These are phyloP conservation scores for Sherardia arvensis DNA, from an alignment of 257 asterid species.

Conservation along the genomic window DNA sequence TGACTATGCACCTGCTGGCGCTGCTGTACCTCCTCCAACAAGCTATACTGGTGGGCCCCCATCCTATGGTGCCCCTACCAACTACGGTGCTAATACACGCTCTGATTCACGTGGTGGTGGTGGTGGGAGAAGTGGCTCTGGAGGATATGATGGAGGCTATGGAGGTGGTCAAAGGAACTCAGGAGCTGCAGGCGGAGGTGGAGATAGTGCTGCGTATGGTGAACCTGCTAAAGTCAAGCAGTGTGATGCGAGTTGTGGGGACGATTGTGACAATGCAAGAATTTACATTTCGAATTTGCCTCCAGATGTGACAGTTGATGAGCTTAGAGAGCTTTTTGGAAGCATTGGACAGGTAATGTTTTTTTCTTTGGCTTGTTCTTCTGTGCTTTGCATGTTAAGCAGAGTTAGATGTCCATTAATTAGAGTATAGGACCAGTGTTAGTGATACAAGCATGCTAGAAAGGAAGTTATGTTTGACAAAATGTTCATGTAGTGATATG, in stretches of 20 bases:
- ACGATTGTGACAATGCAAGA: constrained; percentile 84
- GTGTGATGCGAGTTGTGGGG: constrained; percentile 95
- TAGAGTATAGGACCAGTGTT: neutral
- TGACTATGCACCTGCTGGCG: constrained; percentile 57
- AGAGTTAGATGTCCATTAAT: neutral
- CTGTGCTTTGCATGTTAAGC: constrained; percentile 10
- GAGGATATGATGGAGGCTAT: constrained; percentile 37
- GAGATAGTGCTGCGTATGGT: constrained; percentile 39
- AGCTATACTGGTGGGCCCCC: constrained; percentile 93
- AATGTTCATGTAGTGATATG: neutral
- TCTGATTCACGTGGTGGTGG: constrained; percentile 34
- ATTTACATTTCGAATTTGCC: constrained; percentile 98
- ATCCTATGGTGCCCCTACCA: constrained; percentile 76
- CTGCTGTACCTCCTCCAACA: constrained; percentile 59
- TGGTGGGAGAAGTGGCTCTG: constrained; percentile 67
- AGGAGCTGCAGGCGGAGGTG: constrained; percentile 49
- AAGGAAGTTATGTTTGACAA: neutral
- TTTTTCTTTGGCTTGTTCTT: constrained; percentile 12
- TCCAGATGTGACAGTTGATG: constrained; percentile 85
- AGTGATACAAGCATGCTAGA: neutral
- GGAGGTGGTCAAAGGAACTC: constrained; percentile 54
- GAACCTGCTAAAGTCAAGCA: constrained; percentile 75
- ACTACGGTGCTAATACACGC: constrained; percentile 52
- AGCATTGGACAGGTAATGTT: constrained; percentile 96
- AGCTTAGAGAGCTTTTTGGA: constrained; percentile 93